Percentiles rank a stretch among this genome's conserved stretches.
Conservation (phyloP, 495 filamentous ascomycete species). For the Aspergillus leporis region DNA sequence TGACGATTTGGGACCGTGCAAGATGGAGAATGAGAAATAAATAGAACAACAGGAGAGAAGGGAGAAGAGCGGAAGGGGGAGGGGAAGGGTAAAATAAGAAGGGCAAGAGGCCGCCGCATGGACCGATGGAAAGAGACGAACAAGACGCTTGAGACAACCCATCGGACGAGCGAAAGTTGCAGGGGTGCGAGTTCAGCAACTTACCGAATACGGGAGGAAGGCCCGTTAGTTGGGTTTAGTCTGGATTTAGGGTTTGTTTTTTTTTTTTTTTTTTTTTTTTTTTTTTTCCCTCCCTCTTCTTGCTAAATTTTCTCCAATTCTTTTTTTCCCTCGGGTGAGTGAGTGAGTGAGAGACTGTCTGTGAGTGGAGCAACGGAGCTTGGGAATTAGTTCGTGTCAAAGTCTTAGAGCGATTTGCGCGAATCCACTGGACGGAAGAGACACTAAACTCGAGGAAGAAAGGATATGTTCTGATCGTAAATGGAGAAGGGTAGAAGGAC, state of each 20-base stretch:
- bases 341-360: neutral
- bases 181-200: constrained; percentile 19
- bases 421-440: neutral
- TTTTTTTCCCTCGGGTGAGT: neutral
- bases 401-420: constrained; percentile 1
- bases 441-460: constrained; percentile 6
- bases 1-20: constrained; percentile 13
- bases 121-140: constrained; percentile 13
- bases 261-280: constrained; percentile 15
- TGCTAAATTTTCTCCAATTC: neutral
- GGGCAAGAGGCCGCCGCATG: constrained; percentile 2
- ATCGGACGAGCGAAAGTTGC: constrained; percentile 19
- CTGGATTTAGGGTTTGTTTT: constrained; percentile 10
- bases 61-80: constrained; percentile 13
- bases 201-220: constrained; percentile 24
- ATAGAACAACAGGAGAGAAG: constrained; percentile 9
- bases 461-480: neutral
- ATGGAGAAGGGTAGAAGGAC: neutral
- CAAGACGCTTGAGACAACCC: constrained; percentile 18
- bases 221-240: constrained; percentile 25
- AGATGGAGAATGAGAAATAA: constrained; percentile 26
- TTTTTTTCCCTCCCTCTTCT: constrained; percentile 7
- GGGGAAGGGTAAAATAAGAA: constrained; percentile 9
- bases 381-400: neutral
- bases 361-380: constrained; percentile 6